Evolutionary conservation across 1,284 basidiomycete genomes (phyloP).

Genomic region (Kwoniella shivajii): DNA sequence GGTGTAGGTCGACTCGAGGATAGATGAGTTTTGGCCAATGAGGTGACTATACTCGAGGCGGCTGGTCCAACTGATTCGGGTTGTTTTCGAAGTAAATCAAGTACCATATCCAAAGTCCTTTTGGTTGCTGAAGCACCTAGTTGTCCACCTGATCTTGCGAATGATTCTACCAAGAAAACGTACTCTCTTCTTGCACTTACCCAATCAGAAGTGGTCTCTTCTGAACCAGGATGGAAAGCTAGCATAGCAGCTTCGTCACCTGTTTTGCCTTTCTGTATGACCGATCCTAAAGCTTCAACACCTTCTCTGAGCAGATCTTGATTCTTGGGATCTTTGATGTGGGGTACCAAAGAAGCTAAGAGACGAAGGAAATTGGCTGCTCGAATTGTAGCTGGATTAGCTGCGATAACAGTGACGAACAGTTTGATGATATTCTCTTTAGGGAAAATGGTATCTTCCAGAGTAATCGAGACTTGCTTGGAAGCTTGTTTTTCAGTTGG

Average conservation of each 20-base stretch:
- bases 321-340: slow-evolving; percentile 63
- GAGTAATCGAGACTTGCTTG: slow-evolving; percentile 62
- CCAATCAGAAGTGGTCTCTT: slow-evolving; percentile 60
- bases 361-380: slow-evolving; percentile 69
- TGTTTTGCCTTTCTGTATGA: slow-evolving; percentile 32
- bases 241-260: slow-evolving; percentile 54
- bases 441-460: slow-evolving; percentile 63
- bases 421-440: slow-evolving; percentile 71
- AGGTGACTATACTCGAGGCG: slow-evolving; percentile 33
- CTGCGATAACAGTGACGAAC: slow-evolving; percentile 76
- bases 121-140: slow-evolving; percentile 58
- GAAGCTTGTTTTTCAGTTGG: slow-evolving; percentile 61
- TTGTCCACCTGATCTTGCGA: slow-evolving; percentile 63
- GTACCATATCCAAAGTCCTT: slow-evolving; percentile 64
- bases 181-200: slow-evolving; percentile 67
- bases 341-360: slow-evolving; percentile 63
- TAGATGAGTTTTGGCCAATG: slow-evolving; percentile 36
- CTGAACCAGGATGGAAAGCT: slow-evolving; percentile 55
- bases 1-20: slow-evolving; percentile 54
- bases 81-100: slow-evolving; percentile 59
- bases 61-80: slow-evolving; percentile 25
- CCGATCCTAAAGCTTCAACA: slow-evolving; percentile 63
- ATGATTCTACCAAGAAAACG: slow-evolving; percentile 63
- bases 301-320: slow-evolving; percentile 66
- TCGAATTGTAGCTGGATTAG: slow-evolving; percentile 67